Percentiles rank a stretch among this genome's conserved stretches.
Evolutionary conservation across 768 basidiomycete genomes (phyloP).

Genomic region (Naganishia antarctica): DNA sequence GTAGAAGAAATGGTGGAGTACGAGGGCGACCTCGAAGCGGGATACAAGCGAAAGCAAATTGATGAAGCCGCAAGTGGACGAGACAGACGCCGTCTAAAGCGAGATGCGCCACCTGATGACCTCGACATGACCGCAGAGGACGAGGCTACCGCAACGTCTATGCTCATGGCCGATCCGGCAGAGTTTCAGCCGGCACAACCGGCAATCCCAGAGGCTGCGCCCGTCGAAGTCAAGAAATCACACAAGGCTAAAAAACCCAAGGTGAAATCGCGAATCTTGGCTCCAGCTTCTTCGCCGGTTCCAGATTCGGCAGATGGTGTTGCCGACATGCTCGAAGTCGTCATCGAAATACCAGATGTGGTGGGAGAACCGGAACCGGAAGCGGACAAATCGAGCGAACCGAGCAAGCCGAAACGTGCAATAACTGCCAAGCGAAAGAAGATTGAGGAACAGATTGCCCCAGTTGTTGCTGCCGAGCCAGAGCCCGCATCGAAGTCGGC

Average conservation of each 20-base stretch:
- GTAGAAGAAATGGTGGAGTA: conserved; percentile 3
- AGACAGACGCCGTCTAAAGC: conserved; percentile 8
- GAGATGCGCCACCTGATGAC: background rate
- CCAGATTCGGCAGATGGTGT: background rate
- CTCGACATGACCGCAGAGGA: conserved; percentile 7
- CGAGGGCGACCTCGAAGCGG: conserved; percentile 5
- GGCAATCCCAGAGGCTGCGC: background rate
- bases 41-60: conserved; percentile 1
- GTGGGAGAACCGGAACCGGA: background rate
- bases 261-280: background rate
- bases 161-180: conserved; percentile 1
- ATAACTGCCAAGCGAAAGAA: conserved; percentile 18
- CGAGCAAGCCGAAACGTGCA: conserved; percentile 1
- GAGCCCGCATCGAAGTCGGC: background rate
- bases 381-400: background rate
- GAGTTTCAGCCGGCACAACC: background rate
- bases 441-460: background rate
- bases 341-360: background rate
- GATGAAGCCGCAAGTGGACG: background rate
- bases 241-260: background rate
- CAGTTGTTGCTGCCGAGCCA: background rate
- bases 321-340: background rate
- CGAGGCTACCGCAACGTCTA: background rate
- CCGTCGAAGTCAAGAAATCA: background rate
- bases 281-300: background rate